Conservation (phyloP, 2,329 filamentous ascomycete species). For the Sporothrix sp. region DNA sequence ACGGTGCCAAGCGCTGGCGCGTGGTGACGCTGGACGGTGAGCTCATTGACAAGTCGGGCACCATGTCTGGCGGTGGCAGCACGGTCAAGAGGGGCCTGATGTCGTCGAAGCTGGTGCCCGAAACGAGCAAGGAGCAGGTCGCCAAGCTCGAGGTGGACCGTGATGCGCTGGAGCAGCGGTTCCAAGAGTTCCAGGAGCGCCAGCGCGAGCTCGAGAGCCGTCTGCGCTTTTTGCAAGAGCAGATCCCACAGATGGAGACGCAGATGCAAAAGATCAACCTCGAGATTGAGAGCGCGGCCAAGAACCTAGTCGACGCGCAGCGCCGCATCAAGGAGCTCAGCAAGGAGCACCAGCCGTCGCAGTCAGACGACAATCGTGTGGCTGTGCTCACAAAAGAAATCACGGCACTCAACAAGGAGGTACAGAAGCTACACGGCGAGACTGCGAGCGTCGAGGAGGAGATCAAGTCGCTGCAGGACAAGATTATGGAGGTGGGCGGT, state of each 20-base stretch:
- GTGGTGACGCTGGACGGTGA: slow-evolving; percentile 94
- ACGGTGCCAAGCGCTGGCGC: slow-evolving; percentile 86
- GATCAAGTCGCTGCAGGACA: slow-evolving; percentile 86
- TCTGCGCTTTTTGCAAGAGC: slow-evolving; percentile 61
- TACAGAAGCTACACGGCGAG: slow-evolving; percentile 70
- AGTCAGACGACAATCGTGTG: slow-evolving; percentile 67
- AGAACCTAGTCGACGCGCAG: slow-evolving; percentile 74
- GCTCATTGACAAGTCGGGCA: slow-evolving; percentile 95
- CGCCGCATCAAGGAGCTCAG: slow-evolving; percentile 77
- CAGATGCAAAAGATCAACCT: slow-evolving; percentile 83
- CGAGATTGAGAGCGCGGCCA: slow-evolving; percentile 77
- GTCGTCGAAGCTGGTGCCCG: slow-evolving; percentile 89
- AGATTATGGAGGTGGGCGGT: slow-evolving; percentile 97
- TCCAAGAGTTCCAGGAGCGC: slow-evolving; percentile 74
- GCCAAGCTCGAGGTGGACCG: slow-evolving; percentile 77
- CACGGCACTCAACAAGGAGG: slow-evolving; percentile 61
- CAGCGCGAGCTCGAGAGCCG: slow-evolving; percentile 69
- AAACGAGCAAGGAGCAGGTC: slow-evolving; percentile 82
- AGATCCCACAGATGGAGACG: slow-evolving; percentile 78
- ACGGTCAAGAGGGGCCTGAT: slow-evolving; percentile 86
- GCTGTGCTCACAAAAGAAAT: slow-evolving; percentile 69
- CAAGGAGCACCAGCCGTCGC: slow-evolving; percentile 70
- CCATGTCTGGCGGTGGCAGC: slow-evolving; percentile 94
- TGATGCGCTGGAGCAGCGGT: slow-evolving; percentile 73
- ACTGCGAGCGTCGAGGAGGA: slow-evolving; percentile 87